Conservation (phyloP, 768 basidiomycete species). For the Tylopilus cervinicoccineus region DNA sequence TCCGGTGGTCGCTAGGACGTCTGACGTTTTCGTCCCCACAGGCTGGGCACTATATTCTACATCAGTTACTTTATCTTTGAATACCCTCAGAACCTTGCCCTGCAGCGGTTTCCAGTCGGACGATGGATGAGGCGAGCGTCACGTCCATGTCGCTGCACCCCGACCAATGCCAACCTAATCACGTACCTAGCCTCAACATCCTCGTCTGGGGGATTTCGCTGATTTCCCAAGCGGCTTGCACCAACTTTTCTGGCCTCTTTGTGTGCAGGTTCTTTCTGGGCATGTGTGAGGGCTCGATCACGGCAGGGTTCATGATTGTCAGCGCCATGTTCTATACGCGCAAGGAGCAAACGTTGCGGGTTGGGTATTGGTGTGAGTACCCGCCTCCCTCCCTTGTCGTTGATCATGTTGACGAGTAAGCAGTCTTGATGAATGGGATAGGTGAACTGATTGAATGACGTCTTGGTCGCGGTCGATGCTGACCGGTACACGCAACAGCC, state of each 20-base stretch:
- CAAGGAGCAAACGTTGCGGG: slow-evolving; percentile 60
- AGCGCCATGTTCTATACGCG: slow-evolving; percentile 78
- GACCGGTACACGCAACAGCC: slow-evolving; percentile 34
- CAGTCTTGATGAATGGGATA: slow-evolving; percentile 74
- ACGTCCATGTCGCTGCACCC: background rate
- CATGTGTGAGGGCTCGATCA: slow-evolving; percentile 68
- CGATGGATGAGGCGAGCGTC: slow-evolving; percentile 70
- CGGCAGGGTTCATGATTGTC: slow-evolving; percentile 74
- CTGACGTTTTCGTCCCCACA: slow-evolving; percentile 20
- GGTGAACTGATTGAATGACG: slow-evolving; percentile 34
- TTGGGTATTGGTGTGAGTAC: slow-evolving; percentile 74
- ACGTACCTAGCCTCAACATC: slow-evolving; percentile 53
- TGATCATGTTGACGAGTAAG: background rate
- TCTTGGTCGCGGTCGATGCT: background rate
- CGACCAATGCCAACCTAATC: too few relatives aligned
- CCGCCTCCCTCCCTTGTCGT: background rate
- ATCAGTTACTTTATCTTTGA: slow-evolving; percentile 67
- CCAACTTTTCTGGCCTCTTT: slow-evolving; percentile 61
- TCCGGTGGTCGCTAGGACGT: background rate
- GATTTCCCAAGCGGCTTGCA: slow-evolving; percentile 65
- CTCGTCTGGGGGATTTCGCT: slow-evolving; percentile 62
- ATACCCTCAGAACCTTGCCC: slow-evolving; percentile 68
- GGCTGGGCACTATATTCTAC: slow-evolving; percentile 77
- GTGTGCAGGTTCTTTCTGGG: slow-evolving; percentile 63
- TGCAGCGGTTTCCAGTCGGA: slow-evolving; percentile 71